phyloP scores from a whole-genome alignment of 2,329 filamentous ascomycete genomes.

The Neopestalotiopsis sp. region DNA sequence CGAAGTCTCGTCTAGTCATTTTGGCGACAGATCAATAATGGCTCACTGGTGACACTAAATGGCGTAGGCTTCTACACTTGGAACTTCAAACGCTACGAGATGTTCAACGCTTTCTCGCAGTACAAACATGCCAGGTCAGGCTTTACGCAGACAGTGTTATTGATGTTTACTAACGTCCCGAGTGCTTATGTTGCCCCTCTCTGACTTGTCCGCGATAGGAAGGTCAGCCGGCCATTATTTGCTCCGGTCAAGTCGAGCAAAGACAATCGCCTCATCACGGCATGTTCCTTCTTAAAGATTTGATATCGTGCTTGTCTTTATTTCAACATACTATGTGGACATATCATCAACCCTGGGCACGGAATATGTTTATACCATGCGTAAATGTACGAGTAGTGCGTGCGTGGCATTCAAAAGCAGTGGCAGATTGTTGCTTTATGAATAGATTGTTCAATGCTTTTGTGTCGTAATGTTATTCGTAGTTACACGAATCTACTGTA shows the following conservation, averaged over 20 bases:
- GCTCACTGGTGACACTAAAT: neutral
- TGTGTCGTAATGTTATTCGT: too few relatives aligned
- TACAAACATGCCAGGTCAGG: neutral
- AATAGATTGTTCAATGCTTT: too few relatives aligned
- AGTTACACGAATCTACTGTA: too few relatives aligned
- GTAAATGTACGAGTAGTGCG: too few relatives aligned
- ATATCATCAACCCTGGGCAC: too few relatives aligned
- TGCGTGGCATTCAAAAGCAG: too few relatives aligned
- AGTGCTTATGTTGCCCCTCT: neutral
- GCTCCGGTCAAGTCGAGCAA: neutral
- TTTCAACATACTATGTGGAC: too few relatives aligned
- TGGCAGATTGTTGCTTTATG: too few relatives aligned
- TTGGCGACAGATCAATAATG: slow-evolving; percentile 8
- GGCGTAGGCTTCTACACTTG: neutral
- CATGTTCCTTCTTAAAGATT: too few relatives aligned
- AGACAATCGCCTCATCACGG: too few relatives aligned
- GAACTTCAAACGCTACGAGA: neutral
- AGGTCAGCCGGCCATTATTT: neutral
- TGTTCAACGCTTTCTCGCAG: neutral
- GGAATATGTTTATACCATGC: too few relatives aligned
- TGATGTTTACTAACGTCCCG: neutral
- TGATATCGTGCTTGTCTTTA: too few relatives aligned
- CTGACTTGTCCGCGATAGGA: slow-evolving; percentile 14
- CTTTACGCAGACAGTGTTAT: neutral
- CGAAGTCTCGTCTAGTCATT: slow-evolving; percentile 29